phyloP scores from a whole-genome alignment of 1,139 yeast genomes.

The Suhomyces kunorum region DNA sequence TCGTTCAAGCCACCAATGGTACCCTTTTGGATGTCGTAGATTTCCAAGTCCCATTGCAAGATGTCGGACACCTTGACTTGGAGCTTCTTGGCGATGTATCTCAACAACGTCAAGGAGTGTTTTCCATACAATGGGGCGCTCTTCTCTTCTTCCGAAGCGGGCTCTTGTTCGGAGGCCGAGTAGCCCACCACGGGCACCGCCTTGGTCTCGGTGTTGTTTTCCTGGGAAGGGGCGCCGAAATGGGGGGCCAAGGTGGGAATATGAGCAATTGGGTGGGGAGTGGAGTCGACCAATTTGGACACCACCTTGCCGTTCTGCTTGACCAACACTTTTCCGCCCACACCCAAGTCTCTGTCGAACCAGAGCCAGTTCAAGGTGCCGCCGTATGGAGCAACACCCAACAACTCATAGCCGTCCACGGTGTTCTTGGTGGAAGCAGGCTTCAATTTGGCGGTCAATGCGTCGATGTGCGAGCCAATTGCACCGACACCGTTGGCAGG shows the following conservation, averaged over 20 bases:
- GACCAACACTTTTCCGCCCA: constrained; percentile 62
- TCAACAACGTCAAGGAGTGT: constrained; percentile 54
- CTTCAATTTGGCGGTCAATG: constrained; percentile 57
- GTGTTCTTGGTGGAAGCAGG: constrained; percentile 51
- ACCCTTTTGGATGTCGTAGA: constrained; percentile 66
- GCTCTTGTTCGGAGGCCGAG: constrained; percentile 27
- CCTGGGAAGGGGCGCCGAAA: constrained; percentile 53
- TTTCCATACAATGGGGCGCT: constrained; percentile 61
- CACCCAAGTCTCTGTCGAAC: constrained; percentile 69
- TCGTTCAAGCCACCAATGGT: constrained; percentile 58
- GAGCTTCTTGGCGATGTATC: constrained; percentile 56
- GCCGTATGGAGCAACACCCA: constrained; percentile 70
- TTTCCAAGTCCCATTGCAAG: constrained; percentile 59
- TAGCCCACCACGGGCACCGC: constrained; percentile 64
- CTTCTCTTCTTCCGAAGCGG: constrained; percentile 60
- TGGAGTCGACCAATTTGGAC: constrained; percentile 52
- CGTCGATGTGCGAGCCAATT: constrained; percentile 62
- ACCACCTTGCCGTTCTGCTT: constrained; percentile 35
- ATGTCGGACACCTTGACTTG: constrained; percentile 51
- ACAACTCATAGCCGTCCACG: constrained; percentile 59
- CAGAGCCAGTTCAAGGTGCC: constrained; percentile 57
- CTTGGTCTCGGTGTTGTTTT: constrained; percentile 60
- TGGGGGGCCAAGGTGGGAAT: constrained; percentile 69
- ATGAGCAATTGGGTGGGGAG: constrained; percentile 64
- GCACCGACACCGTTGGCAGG: constrained; percentile 58